phyloP scores from a whole-genome alignment of 73 alveolate species.

The Halteria grandinella region DNA sequence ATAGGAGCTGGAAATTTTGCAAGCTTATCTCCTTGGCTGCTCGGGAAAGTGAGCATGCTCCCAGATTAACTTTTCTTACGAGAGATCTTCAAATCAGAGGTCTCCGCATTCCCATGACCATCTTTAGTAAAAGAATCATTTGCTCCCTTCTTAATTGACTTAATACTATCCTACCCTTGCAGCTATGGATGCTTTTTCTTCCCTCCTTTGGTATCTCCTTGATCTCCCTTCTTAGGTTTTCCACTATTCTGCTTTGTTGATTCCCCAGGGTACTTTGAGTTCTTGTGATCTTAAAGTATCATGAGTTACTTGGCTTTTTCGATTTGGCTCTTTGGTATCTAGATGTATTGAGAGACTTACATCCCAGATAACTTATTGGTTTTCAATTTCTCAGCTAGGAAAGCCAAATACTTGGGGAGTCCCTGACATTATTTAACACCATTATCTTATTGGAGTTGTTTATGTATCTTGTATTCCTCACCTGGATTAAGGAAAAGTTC shows the following conservation, averaged over 20 bases:
- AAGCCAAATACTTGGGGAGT: constrained; percentile 51
- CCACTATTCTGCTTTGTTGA: background rate
- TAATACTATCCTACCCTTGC: no score
- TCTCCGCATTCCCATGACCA: no score
- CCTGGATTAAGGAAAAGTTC: constrained; percentile 26
- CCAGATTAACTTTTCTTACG: no score
- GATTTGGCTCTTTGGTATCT: constrained; percentile 15
- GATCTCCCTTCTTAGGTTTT: background rate
- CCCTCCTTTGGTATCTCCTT: no score
- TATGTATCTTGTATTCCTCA: background rate
- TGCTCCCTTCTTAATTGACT: no score
- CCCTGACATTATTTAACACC: constrained; percentile 56
- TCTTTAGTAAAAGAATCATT: no score
- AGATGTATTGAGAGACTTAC: constrained; percentile 38
- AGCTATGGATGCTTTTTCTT: no score
- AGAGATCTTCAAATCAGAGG: no score
- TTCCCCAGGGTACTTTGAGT: background rate
- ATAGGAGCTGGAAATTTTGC: no score
- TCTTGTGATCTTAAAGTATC: background rate
- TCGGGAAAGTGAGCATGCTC: no score
- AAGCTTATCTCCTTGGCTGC: no score
- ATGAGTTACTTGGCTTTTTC: background rate
- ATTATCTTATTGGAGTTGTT: constrained; percentile 41
- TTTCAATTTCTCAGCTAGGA: constrained; percentile 32
- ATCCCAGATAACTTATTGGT: constrained; percentile 49